Base-by-base conservation (phyloP, 2,329 filamentous ascomycete genomes). In the Graphiopsis chlorocephala region DNA sequence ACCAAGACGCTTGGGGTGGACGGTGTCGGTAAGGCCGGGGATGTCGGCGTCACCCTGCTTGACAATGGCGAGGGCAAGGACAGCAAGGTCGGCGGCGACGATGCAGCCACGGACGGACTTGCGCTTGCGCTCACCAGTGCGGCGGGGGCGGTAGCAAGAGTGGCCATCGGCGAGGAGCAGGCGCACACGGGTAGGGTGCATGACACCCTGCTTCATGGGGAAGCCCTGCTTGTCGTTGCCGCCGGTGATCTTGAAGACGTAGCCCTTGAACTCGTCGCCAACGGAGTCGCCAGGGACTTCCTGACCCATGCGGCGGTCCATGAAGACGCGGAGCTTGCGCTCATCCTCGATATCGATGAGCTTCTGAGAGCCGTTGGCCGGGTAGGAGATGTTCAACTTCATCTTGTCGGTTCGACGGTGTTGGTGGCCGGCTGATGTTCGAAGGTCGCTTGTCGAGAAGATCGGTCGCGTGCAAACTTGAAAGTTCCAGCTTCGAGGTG, bases 141-240 rank as follows among this genome's bases (percentile, higher is more conserved):
- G 93, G 84, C 95, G 94, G 81, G 94, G 89, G 80, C 95, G 94
- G 90, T 98, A 99, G 92, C 95, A 99, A 76, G 92, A 95, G 91
- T 98, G 95, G 82, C 95, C 95, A 65, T 96, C 93, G 80, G 90
- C 81, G 80, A 99, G 92, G 78, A 99, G 91, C 75, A 99, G 93
- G 76, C 92, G 90, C 85, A 97, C 95, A 95, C 95, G 95, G 82
- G 92, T 95, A 78, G 95, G 93, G 83, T 96, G 91, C 88, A 99
- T 94, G 82, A 96, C 91, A 88, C 95, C 95, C 90, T 99, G 96
- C 93, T 99, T 99, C 95, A 99, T 99, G 77, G 95, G 95, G 89
- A 99, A 99, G 86, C 95, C 95, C 88, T 99, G 96, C 92, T 99
- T 99, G 91, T 99, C 95, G 91, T 99, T 99, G 81, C 96, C 95